phyloP scores from a whole-genome alignment of 345 rosid species.

The Arabis hirsuta region DNA sequence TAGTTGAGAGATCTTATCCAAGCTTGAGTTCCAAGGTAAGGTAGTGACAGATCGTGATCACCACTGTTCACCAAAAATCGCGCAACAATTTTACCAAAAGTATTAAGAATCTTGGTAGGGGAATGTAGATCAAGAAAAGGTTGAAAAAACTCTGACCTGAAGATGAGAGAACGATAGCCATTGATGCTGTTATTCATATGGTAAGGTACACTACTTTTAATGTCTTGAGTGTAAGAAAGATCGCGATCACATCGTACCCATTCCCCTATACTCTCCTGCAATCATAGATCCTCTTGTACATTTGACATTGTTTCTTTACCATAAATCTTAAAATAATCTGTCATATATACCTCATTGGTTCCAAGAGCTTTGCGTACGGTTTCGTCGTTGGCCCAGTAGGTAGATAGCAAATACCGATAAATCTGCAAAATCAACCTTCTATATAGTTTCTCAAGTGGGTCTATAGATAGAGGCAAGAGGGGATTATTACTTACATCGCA shows the following conservation, averaged over 20 bases:
- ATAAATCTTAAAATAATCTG: not conserved
- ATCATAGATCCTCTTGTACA: not conserved
- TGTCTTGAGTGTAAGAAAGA: constrained; percentile 23
- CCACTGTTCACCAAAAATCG: constrained; percentile 49
- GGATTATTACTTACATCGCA: constrained; percentile 26
- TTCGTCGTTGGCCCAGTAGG: constrained; percentile 31
- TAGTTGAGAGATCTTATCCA: constrained; percentile 66
- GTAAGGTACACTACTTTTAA: constrained; percentile 33
- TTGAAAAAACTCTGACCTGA: constrained; percentile 26
- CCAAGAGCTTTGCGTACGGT: constrained; percentile 26
- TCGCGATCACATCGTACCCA: constrained; percentile 5
- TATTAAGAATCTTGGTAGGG: constrained; percentile 1
- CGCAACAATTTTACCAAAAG: not conserved
- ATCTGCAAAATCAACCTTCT: constrained; percentile 12
- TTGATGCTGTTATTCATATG: constrained; percentile 36
- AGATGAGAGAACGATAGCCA: constrained; percentile 40
- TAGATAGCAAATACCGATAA: constrained; percentile 10
- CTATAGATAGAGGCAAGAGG: not conserved
- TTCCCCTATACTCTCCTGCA: constrained; percentile 28
- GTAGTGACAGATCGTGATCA: constrained; percentile 58
- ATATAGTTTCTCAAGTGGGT: not conserved
- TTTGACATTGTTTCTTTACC: not conserved
- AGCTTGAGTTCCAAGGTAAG: constrained; percentile 63
- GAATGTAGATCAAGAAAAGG: not conserved
- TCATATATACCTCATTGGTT: constrained; percentile 14